Evolutionary conservation across 1,139 yeast genomes (phyloP).

Genomic region (Hansenula sp.): DNA sequence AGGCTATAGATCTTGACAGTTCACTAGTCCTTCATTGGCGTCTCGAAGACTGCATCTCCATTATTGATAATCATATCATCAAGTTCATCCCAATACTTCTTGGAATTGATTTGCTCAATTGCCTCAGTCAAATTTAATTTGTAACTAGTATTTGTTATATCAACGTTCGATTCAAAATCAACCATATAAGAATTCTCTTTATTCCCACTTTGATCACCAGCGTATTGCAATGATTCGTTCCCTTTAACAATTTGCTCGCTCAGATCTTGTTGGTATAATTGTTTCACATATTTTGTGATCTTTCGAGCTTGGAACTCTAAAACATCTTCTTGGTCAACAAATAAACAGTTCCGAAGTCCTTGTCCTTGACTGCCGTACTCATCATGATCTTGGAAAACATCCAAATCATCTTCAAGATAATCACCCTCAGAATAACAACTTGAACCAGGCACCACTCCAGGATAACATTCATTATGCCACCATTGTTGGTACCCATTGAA

Average conservation of each 20-base stretch:
- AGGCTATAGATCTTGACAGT: too few species aligned
- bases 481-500: too few species aligned
- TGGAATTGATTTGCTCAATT: not conserved
- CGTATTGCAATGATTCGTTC: too few species aligned
- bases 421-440: slow-evolving; percentile 24
- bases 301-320: slow-evolving; percentile 49
- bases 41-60: not conserved
- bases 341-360: too few species aligned
- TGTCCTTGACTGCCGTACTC: too few species aligned
- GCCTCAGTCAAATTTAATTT: slow-evolving; percentile 2
- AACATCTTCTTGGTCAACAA: slow-evolving; percentile 34
- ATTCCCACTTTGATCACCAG: not conserved
- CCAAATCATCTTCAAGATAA: slow-evolving; percentile 9
- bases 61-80: not conserved
- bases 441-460: slow-evolving; percentile 35
- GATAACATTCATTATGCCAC: slow-evolving; percentile 40
- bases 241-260: slow-evolving; percentile 23
- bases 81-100: not conserved
- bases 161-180: not conserved
- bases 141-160: not conserved
- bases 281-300: slow-evolving; percentile 42
- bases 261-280: slow-evolving; percentile 36
- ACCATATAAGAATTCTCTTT: not conserved
- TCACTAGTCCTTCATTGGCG: not conserved
- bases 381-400: too few species aligned